Evolutionary conservation across 768 basidiomycete genomes (phyloP).

Genomic region (Hypholoma sublateritium): DNA sequence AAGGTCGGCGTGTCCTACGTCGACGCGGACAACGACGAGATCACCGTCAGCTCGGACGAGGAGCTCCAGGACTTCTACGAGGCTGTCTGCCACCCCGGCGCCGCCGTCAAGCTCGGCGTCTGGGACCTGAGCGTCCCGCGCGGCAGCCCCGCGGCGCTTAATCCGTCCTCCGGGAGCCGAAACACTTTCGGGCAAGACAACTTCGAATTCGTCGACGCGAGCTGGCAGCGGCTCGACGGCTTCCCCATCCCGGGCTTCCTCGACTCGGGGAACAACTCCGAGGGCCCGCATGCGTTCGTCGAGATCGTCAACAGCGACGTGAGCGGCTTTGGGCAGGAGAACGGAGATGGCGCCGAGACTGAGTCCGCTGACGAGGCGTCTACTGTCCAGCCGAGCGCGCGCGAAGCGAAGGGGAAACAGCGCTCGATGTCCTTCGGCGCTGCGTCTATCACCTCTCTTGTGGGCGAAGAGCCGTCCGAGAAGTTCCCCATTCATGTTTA

Average conservation of each 20-base stretch:
- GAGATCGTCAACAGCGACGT: slow-evolving; percentile 48
- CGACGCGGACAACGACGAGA: slow-evolving; percentile 72
- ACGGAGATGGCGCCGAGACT: slow-evolving; percentile 22
- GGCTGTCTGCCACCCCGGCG: slow-evolving; percentile 27
- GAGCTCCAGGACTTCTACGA: slow-evolving; percentile 76
- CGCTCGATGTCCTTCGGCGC: slow-evolving; percentile 32
- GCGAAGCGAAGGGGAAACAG: slow-evolving; percentile 50
- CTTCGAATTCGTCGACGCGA: slow-evolving; percentile 52
- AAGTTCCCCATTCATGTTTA: slow-evolving; percentile 67
- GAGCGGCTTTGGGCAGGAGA: slow-evolving; percentile 25
- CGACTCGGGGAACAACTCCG: slow-evolving; percentile 21
- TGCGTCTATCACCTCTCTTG: slow-evolving; percentile 37
- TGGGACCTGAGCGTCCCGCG: slow-evolving; percentile 52
- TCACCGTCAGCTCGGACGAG: slow-evolving; percentile 74
- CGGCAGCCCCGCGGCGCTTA: slow-evolving; percentile 25
- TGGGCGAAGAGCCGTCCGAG: slow-evolving; percentile 42
- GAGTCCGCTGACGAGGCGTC: slow-evolving; percentile 31
- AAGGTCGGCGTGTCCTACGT: slow-evolving; percentile 69
- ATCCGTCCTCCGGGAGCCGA: slow-evolving; percentile 36
- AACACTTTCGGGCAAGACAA: slow-evolving; percentile 57
- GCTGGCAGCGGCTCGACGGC: slow-evolving; percentile 61
- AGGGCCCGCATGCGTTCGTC: slow-evolving; percentile 63
- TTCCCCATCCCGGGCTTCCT: slow-evolving; percentile 40
- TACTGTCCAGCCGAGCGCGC: slow-evolving; percentile 23
- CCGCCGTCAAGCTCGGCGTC: slow-evolving; percentile 59